Evolutionary conservation across 1,139 yeast species (phyloP).

Genomic region (Yamadazyma jaroonii): DNA sequence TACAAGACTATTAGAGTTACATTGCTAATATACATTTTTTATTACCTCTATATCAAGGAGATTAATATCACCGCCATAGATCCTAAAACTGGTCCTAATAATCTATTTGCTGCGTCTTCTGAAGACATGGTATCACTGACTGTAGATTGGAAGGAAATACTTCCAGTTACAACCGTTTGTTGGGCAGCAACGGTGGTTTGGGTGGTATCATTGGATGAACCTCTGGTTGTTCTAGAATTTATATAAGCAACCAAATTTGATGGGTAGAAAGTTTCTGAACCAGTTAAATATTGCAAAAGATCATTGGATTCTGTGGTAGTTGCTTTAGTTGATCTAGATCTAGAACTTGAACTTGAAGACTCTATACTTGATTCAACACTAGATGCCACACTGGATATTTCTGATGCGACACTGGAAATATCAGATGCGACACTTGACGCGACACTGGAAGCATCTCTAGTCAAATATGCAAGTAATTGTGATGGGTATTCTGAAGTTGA

Average conservation of each 20-base stretch:
- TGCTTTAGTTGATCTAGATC: neutral
- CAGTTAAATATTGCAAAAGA: neutral
- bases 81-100: conserved; percentile 8
- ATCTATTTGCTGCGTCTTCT: conserved; percentile 9
- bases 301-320: neutral
- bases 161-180: conserved; percentile 1
- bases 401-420: neutral
- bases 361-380: neutral
- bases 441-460: neutral
- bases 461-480: conserved; percentile 6
- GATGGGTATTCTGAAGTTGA: conserved; percentile 2
- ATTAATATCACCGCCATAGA: conserved; percentile 4
- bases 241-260: conserved; percentile 7
- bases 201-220: no score
- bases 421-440: neutral
- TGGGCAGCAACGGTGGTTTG: conserved; percentile 1
- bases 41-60: neutral
- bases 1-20: no score
- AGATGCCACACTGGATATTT: neutral
- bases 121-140: conserved; percentile 5
- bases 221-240: neutral
- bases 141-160: neutral
- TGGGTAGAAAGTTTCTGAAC: conserved; percentile 4
- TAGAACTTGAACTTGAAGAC: neutral
- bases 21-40: conserved; percentile 1